Evolutionary conservation across 1,139 yeast genomes (phyloP).

Genomic region (Debaryomycetaceae sp.): DNA sequence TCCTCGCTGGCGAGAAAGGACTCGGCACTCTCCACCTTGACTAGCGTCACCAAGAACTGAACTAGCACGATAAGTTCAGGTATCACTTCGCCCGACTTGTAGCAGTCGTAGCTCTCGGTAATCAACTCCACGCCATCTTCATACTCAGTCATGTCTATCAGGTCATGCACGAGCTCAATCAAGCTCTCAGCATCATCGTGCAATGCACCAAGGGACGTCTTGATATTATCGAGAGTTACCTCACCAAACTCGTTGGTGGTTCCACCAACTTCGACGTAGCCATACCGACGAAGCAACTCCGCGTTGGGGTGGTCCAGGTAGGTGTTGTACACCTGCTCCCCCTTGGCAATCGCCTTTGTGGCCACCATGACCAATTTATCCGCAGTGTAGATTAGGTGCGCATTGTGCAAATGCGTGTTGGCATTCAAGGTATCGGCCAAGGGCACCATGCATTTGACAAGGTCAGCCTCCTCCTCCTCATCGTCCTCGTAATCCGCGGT

Average conservation of each 20-base stretch:
- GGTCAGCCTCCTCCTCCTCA: slow-evolving; percentile 16
- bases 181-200: slow-evolving; percentile 26
- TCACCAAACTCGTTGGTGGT: slow-evolving; percentile 84
- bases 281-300: slow-evolving; percentile 83
- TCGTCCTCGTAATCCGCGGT: slow-evolving; percentile 16
- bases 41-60: slow-evolving; percentile 46
- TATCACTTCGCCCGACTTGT: slow-evolving; percentile 49
- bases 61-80: slow-evolving; percentile 53
- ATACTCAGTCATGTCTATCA: slow-evolving; percentile 27
- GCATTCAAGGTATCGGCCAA: slow-evolving; percentile 89
- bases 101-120: slow-evolving; percentile 59
- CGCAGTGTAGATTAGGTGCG: slow-evolving; percentile 52
- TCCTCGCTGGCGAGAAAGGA: slow-evolving; percentile 21
- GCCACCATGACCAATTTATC: slow-evolving; percentile 63
- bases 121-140: slow-evolving; percentile 41
- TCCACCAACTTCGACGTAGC: slow-evolving; percentile 77
- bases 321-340: slow-evolving; percentile 78
- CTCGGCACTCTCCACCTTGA: slow-evolving; percentile 32
- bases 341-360: slow-evolving; percentile 53
- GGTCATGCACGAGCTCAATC: slow-evolving; percentile 21
- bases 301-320: slow-evolving; percentile 90
- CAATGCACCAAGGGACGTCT: slow-evolving; percentile 19
- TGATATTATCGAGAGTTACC: slow-evolving; percentile 43
- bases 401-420: slow-evolving; percentile 75
- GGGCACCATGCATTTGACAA: slow-evolving; percentile 84